Conservation (phyloP, 768 basidiomycete genomes). For the Mycena crocata region DNA sequence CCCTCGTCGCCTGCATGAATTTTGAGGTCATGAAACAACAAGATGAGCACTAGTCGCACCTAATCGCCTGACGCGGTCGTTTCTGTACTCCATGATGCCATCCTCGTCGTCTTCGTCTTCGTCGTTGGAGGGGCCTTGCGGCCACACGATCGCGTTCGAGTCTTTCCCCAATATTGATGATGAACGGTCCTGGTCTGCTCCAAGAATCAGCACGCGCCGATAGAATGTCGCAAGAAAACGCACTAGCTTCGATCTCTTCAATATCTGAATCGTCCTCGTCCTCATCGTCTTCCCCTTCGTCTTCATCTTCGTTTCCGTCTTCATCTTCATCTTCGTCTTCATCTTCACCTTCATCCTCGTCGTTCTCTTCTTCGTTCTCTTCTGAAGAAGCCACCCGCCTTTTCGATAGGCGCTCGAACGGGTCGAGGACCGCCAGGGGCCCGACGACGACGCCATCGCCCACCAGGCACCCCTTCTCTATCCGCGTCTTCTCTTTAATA, state of each 20-base stretch:
- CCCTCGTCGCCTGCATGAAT: conserved; percentile 64
- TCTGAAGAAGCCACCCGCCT: conserved; percentile 50
- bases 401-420: conserved; percentile 82
- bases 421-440: conserved; percentile 69
- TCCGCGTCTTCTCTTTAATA: conserved; percentile 71
- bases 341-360: conserved; percentile 45
- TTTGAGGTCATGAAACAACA: conserved; percentile 6
- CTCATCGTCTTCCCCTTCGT: conserved; percentile 41
- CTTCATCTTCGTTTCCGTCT: conserved; percentile 45
- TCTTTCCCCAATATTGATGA: conserved; percentile 68
- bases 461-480: conserved; percentile 85
- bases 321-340: conserved; percentile 46
- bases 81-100: conserved; percentile 68
- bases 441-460: conserved; percentile 87
- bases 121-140: conserved; percentile 70
- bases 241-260: conserved; percentile 76
- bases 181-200: conserved; percentile 61
- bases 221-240: conserved; percentile 37
- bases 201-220: conserved; percentile 5
- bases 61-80: conserved; percentile 80
- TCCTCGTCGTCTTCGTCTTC: conserved; percentile 71
- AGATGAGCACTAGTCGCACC: conserved; percentile 53
- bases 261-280: conserved; percentile 68
- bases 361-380: conserved; percentile 43
- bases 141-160: conserved; percentile 88